A percentile compares a stretch with the other conserved stretches of the same genome.
phyloP scores from a whole-genome alignment of 345 rosid genomes.

The Salix purpurea region DNA sequence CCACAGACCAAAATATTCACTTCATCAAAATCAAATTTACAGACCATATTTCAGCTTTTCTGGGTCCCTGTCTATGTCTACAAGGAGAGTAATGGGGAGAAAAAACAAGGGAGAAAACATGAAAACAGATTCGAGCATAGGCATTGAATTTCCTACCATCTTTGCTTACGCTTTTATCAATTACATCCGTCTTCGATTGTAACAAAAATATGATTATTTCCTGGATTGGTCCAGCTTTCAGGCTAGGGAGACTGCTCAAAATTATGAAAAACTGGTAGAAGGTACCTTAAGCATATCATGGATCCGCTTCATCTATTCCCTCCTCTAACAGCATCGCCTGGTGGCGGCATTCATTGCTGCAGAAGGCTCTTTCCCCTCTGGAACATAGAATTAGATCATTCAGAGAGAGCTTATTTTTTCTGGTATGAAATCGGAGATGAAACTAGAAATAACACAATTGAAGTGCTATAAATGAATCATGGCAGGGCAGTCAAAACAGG shows the following conservation, averaged over 20 bases:
- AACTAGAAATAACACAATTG: background rate
- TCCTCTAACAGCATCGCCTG: slow-evolving; percentile 66
- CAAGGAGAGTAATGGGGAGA: background rate
- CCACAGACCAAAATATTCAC: slow-evolving; percentile 15
- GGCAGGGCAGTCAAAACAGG: background rate
- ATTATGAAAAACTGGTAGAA: background rate
- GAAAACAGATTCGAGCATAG: background rate
- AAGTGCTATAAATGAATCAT: background rate
- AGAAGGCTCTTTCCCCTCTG: slow-evolving; percentile 91
- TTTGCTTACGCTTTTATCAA: background rate
- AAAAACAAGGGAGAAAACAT: background rate
- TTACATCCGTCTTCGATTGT: background rate
- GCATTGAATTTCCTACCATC: slow-evolving; percentile 1
- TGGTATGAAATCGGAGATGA: background rate
- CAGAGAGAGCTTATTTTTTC: background rate
- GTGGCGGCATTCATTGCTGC: slow-evolving; percentile 80
- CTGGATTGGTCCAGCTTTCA: background rate
- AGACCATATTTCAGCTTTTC: background rate
- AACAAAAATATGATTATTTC: slow-evolving; percentile 5
- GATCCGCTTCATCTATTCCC: slow-evolving; percentile 17
- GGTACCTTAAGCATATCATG: slow-evolving; percentile 11
- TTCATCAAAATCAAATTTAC: slow-evolving; percentile 20
- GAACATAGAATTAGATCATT: background rate
- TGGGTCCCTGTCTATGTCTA: background rate
- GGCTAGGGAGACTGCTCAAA: background rate